Base-by-base conservation (phyloP, 192 early-diverging fungal genomes). In the Coemansia sp. region DNA sequence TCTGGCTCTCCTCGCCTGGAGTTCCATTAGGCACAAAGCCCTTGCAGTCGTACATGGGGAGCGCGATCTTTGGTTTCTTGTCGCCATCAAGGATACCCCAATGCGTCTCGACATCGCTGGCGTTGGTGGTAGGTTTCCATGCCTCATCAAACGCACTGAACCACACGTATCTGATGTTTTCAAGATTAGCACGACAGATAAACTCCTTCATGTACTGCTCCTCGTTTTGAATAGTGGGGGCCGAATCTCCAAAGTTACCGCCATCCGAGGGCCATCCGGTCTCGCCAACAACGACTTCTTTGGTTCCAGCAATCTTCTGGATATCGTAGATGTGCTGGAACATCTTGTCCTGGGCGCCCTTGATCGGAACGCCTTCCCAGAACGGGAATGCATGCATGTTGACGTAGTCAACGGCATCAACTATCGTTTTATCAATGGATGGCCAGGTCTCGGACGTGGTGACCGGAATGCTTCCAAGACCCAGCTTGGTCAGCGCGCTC, bases 71-170 rank as follows among this genome's bases (percentile, higher is more conserved):
- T 63, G 80, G 80, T 15, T 68, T 48, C 64, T 83, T 74, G 75
- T 84, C 76, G 40, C 71, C 73, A 60, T 74, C 69, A 21, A 80
- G 52, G 36, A 84, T 65, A 49, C 83, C 83, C 83, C 83, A 84
- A 64, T 84, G 74, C 18, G 78, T 66, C 73, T 84, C 83, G 10
- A 84, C 87, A 62, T 66, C 76, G 62, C 73, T 85, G 72, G 78
- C 78, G 22, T 83, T 82, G 15, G 67, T 77, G 49, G 72, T 74
- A 0, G 61, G 78, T 71, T 90, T 90, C 89, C 89, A 90, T 6
- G 88, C 86, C 61, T 88, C 87, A 62, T 90, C 89, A 76, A 88
- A 87, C 4, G 87, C 84, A 57, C 86, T 85, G 72, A 90, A 90
- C 79, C 80, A 90, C 56, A 87, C 87, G 62, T 90, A 90, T 32